A percentile compares a stretch with the other conserved stretches of the same genome.
Evolutionary conservation across 208 protist species (phyloP).

Genomic region (Trypanosoma vivax): DNA sequence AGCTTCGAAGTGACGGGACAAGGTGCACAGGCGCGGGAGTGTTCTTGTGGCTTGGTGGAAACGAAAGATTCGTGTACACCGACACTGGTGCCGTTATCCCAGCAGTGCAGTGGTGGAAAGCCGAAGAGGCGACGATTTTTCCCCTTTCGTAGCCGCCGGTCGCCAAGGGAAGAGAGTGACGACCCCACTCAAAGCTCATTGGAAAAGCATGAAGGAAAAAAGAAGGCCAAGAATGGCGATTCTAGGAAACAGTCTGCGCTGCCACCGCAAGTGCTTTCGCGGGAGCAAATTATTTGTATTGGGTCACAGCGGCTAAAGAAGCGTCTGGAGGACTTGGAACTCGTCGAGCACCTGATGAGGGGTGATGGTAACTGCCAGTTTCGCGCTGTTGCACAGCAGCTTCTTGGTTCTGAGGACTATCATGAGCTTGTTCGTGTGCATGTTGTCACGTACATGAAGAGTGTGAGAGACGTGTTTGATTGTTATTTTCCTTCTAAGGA

Average conservation of each 20-base stretch:
- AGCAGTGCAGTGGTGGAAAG: too few relatives aligned
- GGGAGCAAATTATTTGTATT: constrained; percentile 60
- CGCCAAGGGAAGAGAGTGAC: too few relatives aligned
- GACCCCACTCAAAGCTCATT: too few relatives aligned
- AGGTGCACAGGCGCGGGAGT: too few relatives aligned
- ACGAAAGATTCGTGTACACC: too few relatives aligned
- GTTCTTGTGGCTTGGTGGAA: too few relatives aligned
- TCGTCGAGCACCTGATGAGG: constrained; percentile 46
- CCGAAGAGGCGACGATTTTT: too few relatives aligned
- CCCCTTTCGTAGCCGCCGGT: too few relatives aligned
- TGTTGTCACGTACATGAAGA: constrained; percentile 80
- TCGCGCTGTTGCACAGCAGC: constrained; percentile 77
- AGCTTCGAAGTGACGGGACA: too few relatives aligned
- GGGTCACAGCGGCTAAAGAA: constrained; percentile 46
- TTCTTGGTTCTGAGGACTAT: constrained; percentile 75
- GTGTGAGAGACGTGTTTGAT: constrained; percentile 64
- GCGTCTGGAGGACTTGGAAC: constrained; percentile 50
- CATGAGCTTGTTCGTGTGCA: constrained; percentile 72
- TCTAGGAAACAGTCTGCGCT: background rate
- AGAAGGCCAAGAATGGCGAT: background rate
- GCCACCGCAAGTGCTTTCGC: constrained; percentile 13
- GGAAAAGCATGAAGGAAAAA: background rate
- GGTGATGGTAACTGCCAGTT: constrained; percentile 90
- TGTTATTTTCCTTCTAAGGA: constrained; percentile 65
- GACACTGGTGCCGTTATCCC: too few relatives aligned